phyloP scores from a whole-genome alignment of 345 rosid genomes.

The Aethionema arabicum region DNA sequence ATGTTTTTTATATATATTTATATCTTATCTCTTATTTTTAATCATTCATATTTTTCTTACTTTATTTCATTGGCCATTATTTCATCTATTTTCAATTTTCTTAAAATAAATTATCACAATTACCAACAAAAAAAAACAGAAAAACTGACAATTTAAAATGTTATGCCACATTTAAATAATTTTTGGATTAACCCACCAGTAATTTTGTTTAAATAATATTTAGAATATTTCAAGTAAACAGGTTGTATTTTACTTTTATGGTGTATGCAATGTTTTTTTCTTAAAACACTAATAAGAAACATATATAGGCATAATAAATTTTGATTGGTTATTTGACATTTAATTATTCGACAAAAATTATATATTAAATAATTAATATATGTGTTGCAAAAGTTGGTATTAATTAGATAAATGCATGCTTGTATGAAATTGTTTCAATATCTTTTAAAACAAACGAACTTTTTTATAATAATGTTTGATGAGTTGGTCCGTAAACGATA shows the following conservation, averaged over 20 bases:
- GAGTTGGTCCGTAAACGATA: slow-evolving; percentile 31
- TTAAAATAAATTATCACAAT: background rate
- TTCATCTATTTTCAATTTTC: background rate
- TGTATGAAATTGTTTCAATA: slow-evolving; percentile 21
- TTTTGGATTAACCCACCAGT: no score
- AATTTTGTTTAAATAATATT: no score
- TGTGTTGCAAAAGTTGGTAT: slow-evolving; percentile 29
- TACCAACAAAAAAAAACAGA: background rate
- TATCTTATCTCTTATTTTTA: slow-evolving; percentile 51
- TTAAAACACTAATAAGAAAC: no score
- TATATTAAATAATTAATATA: background rate
- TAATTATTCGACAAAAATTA: slow-evolving; percentile 21
- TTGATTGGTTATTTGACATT: background rate
- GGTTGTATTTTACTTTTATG: no score
- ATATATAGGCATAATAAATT: slow-evolving; percentile 2
- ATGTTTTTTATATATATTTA: slow-evolving; percentile 1
- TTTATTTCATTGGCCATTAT: slow-evolving; percentile 6
- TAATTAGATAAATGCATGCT: slow-evolving; percentile 38
- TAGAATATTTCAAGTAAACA: no score
- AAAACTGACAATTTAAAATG: no score
- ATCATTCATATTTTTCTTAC: slow-evolving; percentile 40
- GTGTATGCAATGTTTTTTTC: no score
- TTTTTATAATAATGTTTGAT: slow-evolving; percentile 33
- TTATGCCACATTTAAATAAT: no score
- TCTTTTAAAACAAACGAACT: slow-evolving; percentile 20